phyloP scores from a whole-genome alignment of 164 flowering plant species.

The Vitis cinerea region DNA sequence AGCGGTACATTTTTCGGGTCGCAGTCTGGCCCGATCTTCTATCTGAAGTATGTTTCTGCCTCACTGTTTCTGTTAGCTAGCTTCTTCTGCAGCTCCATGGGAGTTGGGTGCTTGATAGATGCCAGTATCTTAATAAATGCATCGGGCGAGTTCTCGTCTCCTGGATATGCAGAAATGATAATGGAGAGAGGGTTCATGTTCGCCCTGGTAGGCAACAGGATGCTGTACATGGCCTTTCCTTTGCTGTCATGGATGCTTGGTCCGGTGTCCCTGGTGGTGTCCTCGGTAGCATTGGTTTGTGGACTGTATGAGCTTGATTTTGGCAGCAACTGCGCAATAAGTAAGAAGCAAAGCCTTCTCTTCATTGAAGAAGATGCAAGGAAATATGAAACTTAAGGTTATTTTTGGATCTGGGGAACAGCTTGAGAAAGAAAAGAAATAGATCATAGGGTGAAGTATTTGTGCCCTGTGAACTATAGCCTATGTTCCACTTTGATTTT shows the following conservation, averaged over 20 bases:
- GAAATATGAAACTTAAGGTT: no score
- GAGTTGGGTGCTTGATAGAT: constrained; percentile 47
- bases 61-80: constrained; percentile 42
- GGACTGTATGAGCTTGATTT: constrained; percentile 57
- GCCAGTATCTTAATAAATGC: constrained; percentile 56
- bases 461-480: no score
- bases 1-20: constrained; percentile 36
- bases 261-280: constrained; percentile 44
- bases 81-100: constrained; percentile 73
- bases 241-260: constrained; percentile 73
- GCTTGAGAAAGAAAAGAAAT: no score
- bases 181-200: constrained; percentile 57
- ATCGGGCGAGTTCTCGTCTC: constrained; percentile 11
- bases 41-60: constrained; percentile 51
- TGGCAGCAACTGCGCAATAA: constrained; percentile 5
- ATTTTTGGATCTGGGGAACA: no score
- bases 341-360: no score
- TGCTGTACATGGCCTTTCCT: constrained; percentile 49
- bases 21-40: constrained; percentile 25
- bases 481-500: no score
- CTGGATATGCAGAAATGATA: constrained; percentile 20
- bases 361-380: not conserved
- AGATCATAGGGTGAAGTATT: no score
- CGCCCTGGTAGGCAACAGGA: constrained; percentile 50
- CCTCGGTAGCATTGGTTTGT: constrained; percentile 57